Evolutionary conservation across 192 early-diverging fungal species (phyloP), one percentile per base, ranked within the genome.

Genomic region (Chytriomyces sp.): DNA sequence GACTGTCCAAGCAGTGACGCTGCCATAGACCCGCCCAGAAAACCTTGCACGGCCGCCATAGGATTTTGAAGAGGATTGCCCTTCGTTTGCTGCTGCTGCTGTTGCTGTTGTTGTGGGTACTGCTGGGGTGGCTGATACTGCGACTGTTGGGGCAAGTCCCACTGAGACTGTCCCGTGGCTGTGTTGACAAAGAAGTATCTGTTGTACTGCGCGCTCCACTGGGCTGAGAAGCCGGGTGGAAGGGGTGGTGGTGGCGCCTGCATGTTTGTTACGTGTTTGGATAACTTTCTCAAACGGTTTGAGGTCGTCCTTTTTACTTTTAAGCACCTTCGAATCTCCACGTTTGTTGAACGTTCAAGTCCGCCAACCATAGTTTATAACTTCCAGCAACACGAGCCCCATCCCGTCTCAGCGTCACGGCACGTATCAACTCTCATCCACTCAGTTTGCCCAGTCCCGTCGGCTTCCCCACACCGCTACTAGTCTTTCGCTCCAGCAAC

Each of bases 161-260:
- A 61, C 20, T 72, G 53, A 5, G 59, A 53, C 35, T 61, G 26
- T 9, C 26, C 50, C 8, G 53, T 61, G n/a, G 18, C 3, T 0
- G 28, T 35, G 28, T 61, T 72, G 20, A 53, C 70, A 43, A 26
- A 53, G 43, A 72, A 72, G 35, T 61, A 72, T 18, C 70, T n/a
- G 11, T 61, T n/a, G n/a, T 61, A 61, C 35, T 72, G 70, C n/a
- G 11, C 53, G 11, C 43, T 47, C 67, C 67, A 68, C 26, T 68
- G 67, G n/a, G 67, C 67, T 0, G 26, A 16, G 18, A 11, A 68
- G 11, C 67, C 67, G 26, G 44, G 26, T 26, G 67, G 67, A 9
- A 68, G 67, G 9, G 67, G 45, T 48, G 67, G 53, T 57, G 53
- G 53, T 57, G 53, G 53, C 20, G 53, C 53, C 16, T 13, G 16